These are phyloP conservation scores for Dryas drummondii DNA, from an alignment of 306 rosid genomes.

Conservation along the genomic window DNA sequence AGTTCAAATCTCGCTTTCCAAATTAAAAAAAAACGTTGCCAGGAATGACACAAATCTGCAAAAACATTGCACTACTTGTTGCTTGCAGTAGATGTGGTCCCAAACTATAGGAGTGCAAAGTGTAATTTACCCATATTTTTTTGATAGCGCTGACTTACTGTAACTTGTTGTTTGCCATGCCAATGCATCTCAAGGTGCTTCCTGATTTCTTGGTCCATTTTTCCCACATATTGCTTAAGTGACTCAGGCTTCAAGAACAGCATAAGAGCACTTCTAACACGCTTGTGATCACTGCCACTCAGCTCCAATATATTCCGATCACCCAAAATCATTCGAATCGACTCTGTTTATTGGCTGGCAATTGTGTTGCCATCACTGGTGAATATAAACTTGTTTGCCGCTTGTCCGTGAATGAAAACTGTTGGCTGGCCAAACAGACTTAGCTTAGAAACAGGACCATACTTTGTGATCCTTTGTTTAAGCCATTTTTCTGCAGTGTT, in stretches of 20 bases:
- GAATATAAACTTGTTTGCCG: conserved; percentile 70
- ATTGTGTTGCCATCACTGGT: conserved; percentile 24
- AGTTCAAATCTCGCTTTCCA: no score
- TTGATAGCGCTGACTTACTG: no score
- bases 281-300: conserved; percentile 56
- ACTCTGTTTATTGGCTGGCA: conserved; percentile 45
- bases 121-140: no score
- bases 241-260: conserved; percentile 78
- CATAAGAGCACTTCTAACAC: conserved; percentile 60
- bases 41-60: no score
- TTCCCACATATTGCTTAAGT: conserved; percentile 56
- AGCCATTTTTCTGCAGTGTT: conserved; percentile 72
- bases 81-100: no score
- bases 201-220: conserved; percentile 60
- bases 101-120: no score
- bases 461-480: conserved; percentile 46
- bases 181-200: conserved; percentile 53
- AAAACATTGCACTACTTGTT: no score
- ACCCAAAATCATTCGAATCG: conserved; percentile 52
- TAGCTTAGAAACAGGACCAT: conserved; percentile 72
- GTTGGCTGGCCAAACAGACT: conserved; percentile 73
- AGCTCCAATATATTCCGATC: conserved; percentile 52
- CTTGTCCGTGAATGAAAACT: conserved; percentile 63
- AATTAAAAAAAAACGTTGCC: no score
- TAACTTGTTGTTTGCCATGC: no score